Evolutionary conservation across 129 eudicot genomes (phyloP).

Genomic region (Pittosporum tobira): DNA sequence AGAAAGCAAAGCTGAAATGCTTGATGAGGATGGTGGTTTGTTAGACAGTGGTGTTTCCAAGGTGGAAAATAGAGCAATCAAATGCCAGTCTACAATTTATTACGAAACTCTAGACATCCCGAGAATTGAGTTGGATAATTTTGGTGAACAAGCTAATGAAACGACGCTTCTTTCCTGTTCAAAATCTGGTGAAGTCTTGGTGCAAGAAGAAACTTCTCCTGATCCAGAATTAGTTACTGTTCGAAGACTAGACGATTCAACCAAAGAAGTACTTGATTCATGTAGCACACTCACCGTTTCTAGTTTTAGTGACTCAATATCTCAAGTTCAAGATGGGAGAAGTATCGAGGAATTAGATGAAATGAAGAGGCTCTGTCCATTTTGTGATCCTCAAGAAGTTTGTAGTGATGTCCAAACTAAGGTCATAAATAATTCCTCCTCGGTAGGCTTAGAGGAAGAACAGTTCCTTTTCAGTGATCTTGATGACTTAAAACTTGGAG

Average conservation of each 20-base stretch:
- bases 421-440: background rate
- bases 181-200: slow-evolving; percentile 22
- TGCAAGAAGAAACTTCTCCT: slow-evolving; percentile 20
- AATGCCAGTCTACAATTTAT: slow-evolving; percentile 5
- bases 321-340: slow-evolving; percentile 17
- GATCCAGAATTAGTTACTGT: slow-evolving; percentile 8
- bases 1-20: slow-evolving; percentile 6
- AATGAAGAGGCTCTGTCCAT: slow-evolving; percentile 19
- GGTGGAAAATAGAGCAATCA: background rate
- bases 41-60: too few species aligned
- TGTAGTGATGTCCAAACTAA: slow-evolving; percentile 11
- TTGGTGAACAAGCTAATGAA: slow-evolving; percentile 6
- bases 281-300: too few species aligned
- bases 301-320: too few species aligned
- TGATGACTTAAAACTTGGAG: slow-evolving; percentile 29
- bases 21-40: slow-evolving; percentile 12
- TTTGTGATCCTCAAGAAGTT: slow-evolving; percentile 21
- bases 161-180: slow-evolving; percentile 2
- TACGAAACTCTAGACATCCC: slow-evolving; percentile 19
- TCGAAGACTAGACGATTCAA: slow-evolving; percentile 16
- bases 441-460: slow-evolving; percentile 46
- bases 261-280: slow-evolving; percentile 23
- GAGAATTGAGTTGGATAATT: slow-evolving; percentile 14
- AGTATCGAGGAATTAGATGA: slow-evolving; percentile 17
- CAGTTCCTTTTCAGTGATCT: slow-evolving; percentile 52